These are phyloP conservation scores for Pythium aquatile DNA, from an alignment of 352 stramenopile species.

Conservation along the genomic window DNA sequence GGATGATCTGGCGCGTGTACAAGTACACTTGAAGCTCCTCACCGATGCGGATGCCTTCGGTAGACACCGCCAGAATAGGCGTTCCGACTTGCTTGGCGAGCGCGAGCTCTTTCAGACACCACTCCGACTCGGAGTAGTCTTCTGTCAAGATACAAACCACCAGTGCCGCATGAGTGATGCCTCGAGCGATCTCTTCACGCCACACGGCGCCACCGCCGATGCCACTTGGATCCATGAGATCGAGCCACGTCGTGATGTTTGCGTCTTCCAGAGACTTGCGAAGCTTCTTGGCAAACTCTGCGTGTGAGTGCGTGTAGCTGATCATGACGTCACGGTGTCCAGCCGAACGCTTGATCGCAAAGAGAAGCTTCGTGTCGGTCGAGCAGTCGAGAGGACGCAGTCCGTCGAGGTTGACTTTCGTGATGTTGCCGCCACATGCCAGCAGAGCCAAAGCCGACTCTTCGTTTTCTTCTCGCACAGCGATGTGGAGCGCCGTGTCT, in stretches of 20 bases:
- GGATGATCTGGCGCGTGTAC: slow-evolving; percentile 80
- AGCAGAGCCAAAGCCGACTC: slow-evolving; percentile 64
- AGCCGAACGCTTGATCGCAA: slow-evolving; percentile 77
- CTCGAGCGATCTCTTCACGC: slow-evolving; percentile 78
- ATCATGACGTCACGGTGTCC: slow-evolving; percentile 85
- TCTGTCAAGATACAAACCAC: slow-evolving; percentile 80
- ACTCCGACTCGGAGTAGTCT: slow-evolving; percentile 77
- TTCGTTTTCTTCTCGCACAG: slow-evolving; percentile 63
- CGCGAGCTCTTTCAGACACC: slow-evolving; percentile 83
- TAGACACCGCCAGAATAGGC: slow-evolving; percentile 72
- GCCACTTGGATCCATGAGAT: slow-evolving; percentile 83
- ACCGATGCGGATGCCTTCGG: slow-evolving; percentile 58
- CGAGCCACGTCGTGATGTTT: slow-evolving; percentile 84
- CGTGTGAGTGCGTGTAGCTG: slow-evolving; percentile 85
- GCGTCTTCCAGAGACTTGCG: slow-evolving; percentile 64
- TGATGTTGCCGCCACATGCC: slow-evolving; percentile 68
- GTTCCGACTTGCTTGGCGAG: slow-evolving; percentile 80
- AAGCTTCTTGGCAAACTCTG: slow-evolving; percentile 79
- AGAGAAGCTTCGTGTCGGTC: slow-evolving; percentile 73
- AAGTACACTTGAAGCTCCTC: slow-evolving; percentile 83
- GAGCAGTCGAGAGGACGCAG: slow-evolving; percentile 75
- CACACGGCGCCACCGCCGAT: slow-evolving; percentile 81
- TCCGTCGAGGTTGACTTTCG: slow-evolving; percentile 70
- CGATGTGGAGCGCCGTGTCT: slow-evolving; percentile 76
- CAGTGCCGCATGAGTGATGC: slow-evolving; percentile 72